Evolutionary conservation across 2,329 filamentous ascomycete species (phyloP).

Genomic region (Coniochaeta sp.): DNA sequence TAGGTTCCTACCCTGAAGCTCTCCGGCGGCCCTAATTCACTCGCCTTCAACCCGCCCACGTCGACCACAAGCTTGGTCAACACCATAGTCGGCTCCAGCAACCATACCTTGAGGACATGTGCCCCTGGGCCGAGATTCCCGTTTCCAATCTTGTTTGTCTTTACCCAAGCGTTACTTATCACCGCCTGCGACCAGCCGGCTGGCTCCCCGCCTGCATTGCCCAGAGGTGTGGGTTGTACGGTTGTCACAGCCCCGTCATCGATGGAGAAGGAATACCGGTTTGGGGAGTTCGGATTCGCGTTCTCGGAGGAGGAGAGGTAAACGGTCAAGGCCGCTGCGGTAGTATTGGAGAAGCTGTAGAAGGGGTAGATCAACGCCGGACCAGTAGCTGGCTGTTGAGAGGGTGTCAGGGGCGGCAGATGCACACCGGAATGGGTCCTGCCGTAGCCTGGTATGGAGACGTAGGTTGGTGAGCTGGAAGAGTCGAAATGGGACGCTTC

Average conservation of each 20-base stretch:
- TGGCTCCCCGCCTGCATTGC: constrained; percentile 15
- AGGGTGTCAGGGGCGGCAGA: constrained; percentile 15
- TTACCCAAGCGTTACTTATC: constrained; percentile 17
- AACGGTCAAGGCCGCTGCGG: constrained; percentile 14
- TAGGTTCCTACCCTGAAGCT: constrained; percentile 7
- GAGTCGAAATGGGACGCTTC: constrained; percentile 17
- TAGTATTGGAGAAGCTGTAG: constrained; percentile 17
- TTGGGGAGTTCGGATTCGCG: constrained; percentile 16
- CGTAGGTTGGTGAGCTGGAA: constrained; percentile 11
- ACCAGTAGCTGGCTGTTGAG: constrained; percentile 10
- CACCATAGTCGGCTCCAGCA: constrained; percentile 22
- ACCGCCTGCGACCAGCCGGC: constrained; percentile 20
- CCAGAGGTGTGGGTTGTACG: constrained; percentile 17
- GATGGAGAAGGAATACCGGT: constrained; percentile 18
- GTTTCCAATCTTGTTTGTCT: constrained; percentile 10
- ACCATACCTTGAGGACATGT: constrained; percentile 18
- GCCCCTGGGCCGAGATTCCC: constrained; percentile 11
- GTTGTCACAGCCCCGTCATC: constrained; percentile 12
- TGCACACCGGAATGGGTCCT: constrained; percentile 21
- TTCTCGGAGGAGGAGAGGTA: constrained; percentile 22
- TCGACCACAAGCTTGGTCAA: constrained; percentile 22
- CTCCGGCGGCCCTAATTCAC: constrained; percentile 21
- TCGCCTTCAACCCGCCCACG: constrained; percentile 19
- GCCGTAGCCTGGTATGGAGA: constrained; percentile 20
- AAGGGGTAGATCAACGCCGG: constrained; percentile 17